Evolutionary conservation across 2,329 filamentous ascomycete genomes (phyloP), one percentile per base, ranked within the genome.

Genomic region (Dactylellina leptospora): DNA sequence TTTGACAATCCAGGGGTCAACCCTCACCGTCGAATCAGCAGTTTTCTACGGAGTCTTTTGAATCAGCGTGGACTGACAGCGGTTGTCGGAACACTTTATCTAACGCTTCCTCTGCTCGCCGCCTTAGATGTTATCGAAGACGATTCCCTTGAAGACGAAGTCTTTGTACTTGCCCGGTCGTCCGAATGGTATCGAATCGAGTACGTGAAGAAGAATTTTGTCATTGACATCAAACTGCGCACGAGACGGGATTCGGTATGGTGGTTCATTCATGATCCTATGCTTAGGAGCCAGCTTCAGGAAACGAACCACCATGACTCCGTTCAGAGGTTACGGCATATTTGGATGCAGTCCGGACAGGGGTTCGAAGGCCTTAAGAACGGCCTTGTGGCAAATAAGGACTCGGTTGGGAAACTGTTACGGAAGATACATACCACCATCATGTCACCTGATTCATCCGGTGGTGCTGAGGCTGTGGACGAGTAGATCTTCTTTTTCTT

Each of bases 11-110:
- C 75, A 5, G 42, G 54, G 9, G 83, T 82, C 10, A 91, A 90
- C 75, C 90, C 90, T 1, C 90, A 92, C 76, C 81, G 88, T 45
- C 84, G 87, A 16, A 83, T 90, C 10, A 80, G 84, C 18, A 85
- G 88, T 74, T 81, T 85, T 45, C 81, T 92, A 69, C 83, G 83
- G 58, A 81, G 80, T 2, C 80, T 88, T 5, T 83, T 88, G 70
- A 89, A 89, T 77, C 81, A 83, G 66, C 38, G 81, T 78, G 56
- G 84, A 78, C 76, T 90, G 81, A 77, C 83, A 79, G 76, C 83
- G 76, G 75, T 84, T 82, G 79, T 87, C 82, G 76, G 80, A 79
- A 70, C 87, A 77, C 80, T 90, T 25, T 83, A 84, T 1, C 78
- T 83, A 18, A 88, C 90, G 4, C 82, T 92, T 3, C 87, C 88